Base-by-base conservation (phyloP, 2,329 filamentous ascomycete species). In the Fusarium protoensiforme region DNA sequence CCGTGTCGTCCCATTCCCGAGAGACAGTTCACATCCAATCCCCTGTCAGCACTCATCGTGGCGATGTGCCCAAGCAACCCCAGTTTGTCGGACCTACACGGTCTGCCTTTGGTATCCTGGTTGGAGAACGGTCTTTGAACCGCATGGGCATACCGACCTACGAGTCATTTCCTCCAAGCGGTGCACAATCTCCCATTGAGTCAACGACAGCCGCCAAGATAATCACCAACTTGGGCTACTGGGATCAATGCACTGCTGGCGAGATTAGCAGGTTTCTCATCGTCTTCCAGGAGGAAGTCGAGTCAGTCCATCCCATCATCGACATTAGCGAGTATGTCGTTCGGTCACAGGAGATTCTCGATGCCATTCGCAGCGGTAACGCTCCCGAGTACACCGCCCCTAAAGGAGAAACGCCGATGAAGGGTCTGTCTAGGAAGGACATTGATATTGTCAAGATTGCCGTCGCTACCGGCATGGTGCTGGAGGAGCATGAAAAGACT, bases 251-350 rank as follows among this genome's bases (percentile, higher is more conserved):
- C 33, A 69, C 71, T 7, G 61, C 74, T 1, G 70, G 68, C 1
- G 81, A 83, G n/a, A 43, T 83, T 1, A 64, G 75, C 0, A 72
- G 81, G 31, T 78, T 84, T 33, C 69, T 83, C n/a, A 73, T 79
- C 9, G 78, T 81, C 5, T 84, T 81, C 29, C 78, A 81, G n/a
- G 83, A 85, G 41, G 83, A 84, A 46, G 78, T 84, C 24, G 83
- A 84, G 24, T 78, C 78, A 0, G 78, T 83, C 0, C 82, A 83
- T 36, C 81, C 81, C 0, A 83, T 81, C 35, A 77, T 79, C 3
- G 78, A 81, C 16, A 80, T 76, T 0, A 69, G 69, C 4, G 77
- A 80, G 9, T 75, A 82, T 2, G 73, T 78, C 0, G 63, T 71
- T 2, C 71, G 72, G 1, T 74, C 78, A 0, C 64, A 75, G 5